Evolutionary conservation across 345 rosid genomes (phyloP), one percentile per base, ranked within the genome.

Genomic region (Boechera divaricarpa): DNA sequence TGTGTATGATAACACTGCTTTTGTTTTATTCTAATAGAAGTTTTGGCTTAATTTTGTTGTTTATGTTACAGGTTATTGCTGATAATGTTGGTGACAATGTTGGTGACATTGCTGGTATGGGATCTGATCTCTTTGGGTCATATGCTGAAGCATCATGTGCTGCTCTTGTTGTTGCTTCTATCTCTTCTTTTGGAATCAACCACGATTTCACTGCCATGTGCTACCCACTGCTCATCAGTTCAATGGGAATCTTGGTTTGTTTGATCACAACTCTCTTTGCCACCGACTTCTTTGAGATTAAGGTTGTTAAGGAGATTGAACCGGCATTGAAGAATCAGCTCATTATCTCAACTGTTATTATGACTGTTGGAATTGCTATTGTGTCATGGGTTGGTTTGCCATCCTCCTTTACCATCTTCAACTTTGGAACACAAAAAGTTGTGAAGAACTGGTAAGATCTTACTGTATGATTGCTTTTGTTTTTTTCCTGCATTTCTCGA

Each of bases 41-140:
- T 42, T 21, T 11, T 42, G 41, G 26, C 55, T 9, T 32, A 4
- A 1, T 53, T 35, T 54, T 47, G 53, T 64, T 38, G 36, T 35
- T 69, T 56, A 13, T 57, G 53, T 58, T 66, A 32, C 73, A 89
- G 91, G 91, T 89, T 33, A 89, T 89, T 80, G 94, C 91, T 47
- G 90, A 87, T 70, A 89, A 87, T 73, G 92, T 87, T 12, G 94
- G 92, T 80, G 92, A 89, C 75, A 89, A 86, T 51, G 94, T 87
- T 64, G 90, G 92, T 62, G 92, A 89, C 67, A 89, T 89, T 74
- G 92, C 92, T 63, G 94, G 92, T 44, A 87, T 89, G 94, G 94
- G 94, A 49, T 89, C 94, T 69, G 90, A 89, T 83, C 89, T 89
- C 51, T 87, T 89, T 78, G 91, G 94, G 2, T 89, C 91, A 6